Evolutionary conservation across 2,329 filamentous ascomycete species (phyloP).

Genomic region (Ophiostoma sp.): DNA sequence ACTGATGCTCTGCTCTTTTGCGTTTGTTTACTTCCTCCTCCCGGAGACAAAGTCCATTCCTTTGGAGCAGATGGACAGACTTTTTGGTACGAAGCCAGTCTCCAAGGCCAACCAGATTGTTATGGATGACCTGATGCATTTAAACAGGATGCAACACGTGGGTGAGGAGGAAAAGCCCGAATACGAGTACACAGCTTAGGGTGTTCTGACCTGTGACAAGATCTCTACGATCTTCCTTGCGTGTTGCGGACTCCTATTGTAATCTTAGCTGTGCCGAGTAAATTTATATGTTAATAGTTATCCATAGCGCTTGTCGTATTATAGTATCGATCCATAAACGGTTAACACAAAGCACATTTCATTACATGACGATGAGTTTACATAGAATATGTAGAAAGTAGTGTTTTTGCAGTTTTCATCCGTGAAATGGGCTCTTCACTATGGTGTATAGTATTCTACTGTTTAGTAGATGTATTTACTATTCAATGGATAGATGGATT

Average conservation of each 20-base stretch:
- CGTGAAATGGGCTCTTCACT: too few relatives aligned
- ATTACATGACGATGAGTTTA: too few relatives aligned
- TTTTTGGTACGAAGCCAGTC: conserved; percentile 50
- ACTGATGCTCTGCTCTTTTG: conserved; percentile 52
- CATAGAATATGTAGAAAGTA: too few relatives aligned
- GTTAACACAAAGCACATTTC: too few relatives aligned
- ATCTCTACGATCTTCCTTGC: not conserved
- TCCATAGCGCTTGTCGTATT: not conserved
- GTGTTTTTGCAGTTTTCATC: too few relatives aligned
- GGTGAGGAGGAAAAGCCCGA: conserved; percentile 10
- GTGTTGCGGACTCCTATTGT: not conserved
- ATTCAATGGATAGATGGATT: too few relatives aligned
- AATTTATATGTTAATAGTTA: not conserved
- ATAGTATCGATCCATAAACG: too few relatives aligned
- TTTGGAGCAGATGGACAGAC: conserved; percentile 58
- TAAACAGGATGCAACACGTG: conserved; percentile 6
- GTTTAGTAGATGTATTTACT: too few relatives aligned
- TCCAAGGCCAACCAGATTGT: conserved; percentile 40
- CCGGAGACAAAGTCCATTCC: conserved; percentile 63
- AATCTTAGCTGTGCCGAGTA: not conserved
- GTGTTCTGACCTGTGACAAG: not conserved
- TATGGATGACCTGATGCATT: conserved; percentile 39
- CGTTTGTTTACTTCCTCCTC: conserved; percentile 58
- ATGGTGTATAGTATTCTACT: too few relatives aligned
- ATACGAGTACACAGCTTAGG: conserved; percentile 11